Evolutionary conservation across 306 rosid genomes (phyloP).

Genomic region (Purshia tridentata): DNA sequence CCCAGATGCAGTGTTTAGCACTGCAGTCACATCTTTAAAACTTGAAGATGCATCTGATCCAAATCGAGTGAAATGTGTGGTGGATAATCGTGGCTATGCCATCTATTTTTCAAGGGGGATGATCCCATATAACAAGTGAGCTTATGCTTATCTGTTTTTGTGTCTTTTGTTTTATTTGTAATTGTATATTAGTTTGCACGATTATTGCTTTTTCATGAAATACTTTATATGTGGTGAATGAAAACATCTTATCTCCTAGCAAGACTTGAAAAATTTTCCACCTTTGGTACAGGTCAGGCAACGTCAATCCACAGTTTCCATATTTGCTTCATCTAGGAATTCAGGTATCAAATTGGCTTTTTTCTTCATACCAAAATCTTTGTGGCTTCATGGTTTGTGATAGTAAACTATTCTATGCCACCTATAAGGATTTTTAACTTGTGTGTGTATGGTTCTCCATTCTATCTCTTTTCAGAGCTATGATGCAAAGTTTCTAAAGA

Average conservation of each 20-base stretch:
- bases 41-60: slow-evolving; percentile 86
- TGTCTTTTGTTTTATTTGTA: neutral
- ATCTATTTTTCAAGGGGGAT: slow-evolving; percentile 93
- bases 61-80: slow-evolving; percentile 89
- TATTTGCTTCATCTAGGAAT: slow-evolving; percentile 73
- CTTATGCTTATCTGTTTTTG: slow-evolving; percentile 2
- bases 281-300: slow-evolving; percentile 61
- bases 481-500: slow-evolving; percentile 74
- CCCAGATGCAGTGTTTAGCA: slow-evolving; percentile 99
- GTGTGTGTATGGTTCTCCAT: slow-evolving; percentile 18
- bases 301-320: slow-evolving; percentile 65
- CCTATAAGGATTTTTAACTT: slow-evolving; percentile 7
- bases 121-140: slow-evolving; percentile 93
- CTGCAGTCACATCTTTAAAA: slow-evolving; percentile 86
- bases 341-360: slow-evolving; percentile 46
- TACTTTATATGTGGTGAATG: neutral
- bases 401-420: neutral
- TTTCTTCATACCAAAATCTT: neutral
- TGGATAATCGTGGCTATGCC: slow-evolving; percentile 76
- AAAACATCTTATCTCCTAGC: slow-evolving; percentile 6
- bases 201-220: neutral
- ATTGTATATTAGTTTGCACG: neutral
- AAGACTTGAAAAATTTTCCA: slow-evolving; percentile 25
- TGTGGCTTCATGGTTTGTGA: neutral
- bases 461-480: slow-evolving; percentile 60